phyloP scores from a whole-genome alignment of 2,329 filamentous ascomycete species.

The Pestalotiopsis sp. region DNA sequence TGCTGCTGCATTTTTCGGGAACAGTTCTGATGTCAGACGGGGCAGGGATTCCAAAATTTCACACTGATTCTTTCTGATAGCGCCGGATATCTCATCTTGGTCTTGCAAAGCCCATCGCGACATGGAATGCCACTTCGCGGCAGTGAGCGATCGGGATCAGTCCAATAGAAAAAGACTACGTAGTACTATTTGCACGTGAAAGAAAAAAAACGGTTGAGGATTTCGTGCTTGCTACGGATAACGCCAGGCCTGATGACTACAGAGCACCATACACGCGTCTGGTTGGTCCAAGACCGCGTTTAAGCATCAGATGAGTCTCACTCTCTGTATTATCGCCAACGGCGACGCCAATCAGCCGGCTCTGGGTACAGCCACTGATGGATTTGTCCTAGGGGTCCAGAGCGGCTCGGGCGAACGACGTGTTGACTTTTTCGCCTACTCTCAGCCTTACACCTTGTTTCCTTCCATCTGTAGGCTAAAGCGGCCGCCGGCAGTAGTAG shows the following conservation, averaged over 20 bases:
- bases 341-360: background rate
- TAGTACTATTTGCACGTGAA: background rate
- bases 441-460: too few species aligned
- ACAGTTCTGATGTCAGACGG: constrained; percentile 24
- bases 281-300: background rate
- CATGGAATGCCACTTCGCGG: background rate
- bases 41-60: constrained; percentile 16
- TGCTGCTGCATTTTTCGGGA: constrained; percentile 12
- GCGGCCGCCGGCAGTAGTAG: too few species aligned
- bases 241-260: background rate
- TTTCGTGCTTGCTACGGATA: background rate
- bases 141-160: background rate
- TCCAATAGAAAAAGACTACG: background rate
- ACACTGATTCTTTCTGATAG: background rate
- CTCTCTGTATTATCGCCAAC: background rate
- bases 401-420: too few species aligned
- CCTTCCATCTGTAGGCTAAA: too few species aligned
- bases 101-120: background rate
- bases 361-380: too few species aligned
- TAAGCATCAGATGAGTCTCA: background rate
- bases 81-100: background rate
- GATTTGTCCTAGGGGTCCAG: too few species aligned
- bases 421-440: too few species aligned
- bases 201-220: background rate
- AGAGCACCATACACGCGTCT: background rate